These are phyloP conservation scores for Sporothrix curviconia DNA, from an alignment of 2,329 filamentous ascomycete genomes.

Conservation along the genomic window DNA sequence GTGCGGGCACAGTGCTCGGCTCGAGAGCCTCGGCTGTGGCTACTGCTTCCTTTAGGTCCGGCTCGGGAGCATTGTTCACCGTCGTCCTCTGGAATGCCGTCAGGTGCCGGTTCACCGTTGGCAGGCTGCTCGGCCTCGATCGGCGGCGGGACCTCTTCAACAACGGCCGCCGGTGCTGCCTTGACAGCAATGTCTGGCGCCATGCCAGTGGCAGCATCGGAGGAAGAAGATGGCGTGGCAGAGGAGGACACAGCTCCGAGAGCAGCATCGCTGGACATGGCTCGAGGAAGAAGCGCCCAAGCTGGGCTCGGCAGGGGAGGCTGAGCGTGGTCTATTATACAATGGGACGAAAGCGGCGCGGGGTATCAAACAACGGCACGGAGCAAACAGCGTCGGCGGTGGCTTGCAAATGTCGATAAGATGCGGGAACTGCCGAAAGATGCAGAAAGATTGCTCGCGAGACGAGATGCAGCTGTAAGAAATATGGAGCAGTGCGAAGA, in stretches of 20 bases:
- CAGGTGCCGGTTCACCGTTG: too few relatives aligned
- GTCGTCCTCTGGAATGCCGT: too few relatives aligned
- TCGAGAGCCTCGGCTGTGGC: too few relatives aligned
- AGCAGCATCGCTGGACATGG: conserved; percentile 7
- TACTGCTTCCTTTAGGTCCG: too few relatives aligned
- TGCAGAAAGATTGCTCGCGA: background rate
- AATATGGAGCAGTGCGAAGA: background rate
- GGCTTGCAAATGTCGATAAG: background rate
- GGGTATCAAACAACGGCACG: too few relatives aligned
- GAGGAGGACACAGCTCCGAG: background rate
- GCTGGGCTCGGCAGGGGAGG: background rate
- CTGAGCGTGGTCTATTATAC: background rate
- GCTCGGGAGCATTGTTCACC: too few relatives aligned
- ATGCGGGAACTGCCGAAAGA: too few relatives aligned
- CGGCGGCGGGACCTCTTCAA: too few relatives aligned
- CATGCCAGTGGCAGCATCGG: background rate
- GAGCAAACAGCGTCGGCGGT: background rate
- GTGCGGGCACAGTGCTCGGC: background rate
- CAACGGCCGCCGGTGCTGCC: background rate
- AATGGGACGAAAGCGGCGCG: background rate
- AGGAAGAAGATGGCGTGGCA: background rate
- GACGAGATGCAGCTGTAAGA: too few relatives aligned
- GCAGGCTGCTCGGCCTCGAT: too few relatives aligned
- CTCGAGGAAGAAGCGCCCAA: background rate
- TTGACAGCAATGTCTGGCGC: background rate